Evolutionary conservation across 2,329 filamentous ascomycete species (phyloP).

Genomic region (Metarhizium rileyi): DNA sequence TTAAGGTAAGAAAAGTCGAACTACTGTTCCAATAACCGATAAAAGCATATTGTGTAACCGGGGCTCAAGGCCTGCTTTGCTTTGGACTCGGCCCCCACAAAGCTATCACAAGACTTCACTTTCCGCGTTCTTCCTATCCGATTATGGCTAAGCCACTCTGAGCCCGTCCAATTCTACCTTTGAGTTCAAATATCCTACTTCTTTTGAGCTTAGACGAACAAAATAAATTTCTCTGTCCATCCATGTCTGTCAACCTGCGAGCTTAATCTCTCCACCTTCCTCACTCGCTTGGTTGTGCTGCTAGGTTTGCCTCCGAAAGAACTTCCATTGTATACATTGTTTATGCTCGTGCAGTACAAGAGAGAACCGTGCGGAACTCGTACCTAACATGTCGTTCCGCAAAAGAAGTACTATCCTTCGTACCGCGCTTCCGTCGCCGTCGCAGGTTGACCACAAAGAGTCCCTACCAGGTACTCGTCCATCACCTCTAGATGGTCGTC

Average conservation of each 20-base stretch:
- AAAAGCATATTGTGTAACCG: slow-evolving; percentile 14
- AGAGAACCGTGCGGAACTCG: neutral
- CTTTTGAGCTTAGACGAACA: too few species aligned
- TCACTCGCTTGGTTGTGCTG: neutral
- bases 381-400: slow-evolving; percentile 42
- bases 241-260: too few species aligned
- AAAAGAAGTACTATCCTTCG: slow-evolving; percentile 46
- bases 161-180: too few species aligned
- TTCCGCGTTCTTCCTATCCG: too few species aligned
- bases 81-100: too few species aligned
- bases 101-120: too few species aligned
- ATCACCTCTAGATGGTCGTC: slow-evolving; percentile 78
- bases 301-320: neutral
- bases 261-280: slow-evolving; percentile 1
- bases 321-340: neutral
- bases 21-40: neutral
- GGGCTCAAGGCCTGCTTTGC: too few species aligned
- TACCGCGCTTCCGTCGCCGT: slow-evolving; percentile 14
- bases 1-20: neutral
- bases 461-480: slow-evolving; percentile 54
- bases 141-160: too few species aligned
- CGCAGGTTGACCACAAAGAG: slow-evolving; percentile 26
- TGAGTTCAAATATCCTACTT: too few species aligned
- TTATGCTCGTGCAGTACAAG: neutral
- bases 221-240: too few species aligned